Base-by-base conservation (phyloP, 805 yeast genomes). In the Saccharomyces mikatae region DNA sequence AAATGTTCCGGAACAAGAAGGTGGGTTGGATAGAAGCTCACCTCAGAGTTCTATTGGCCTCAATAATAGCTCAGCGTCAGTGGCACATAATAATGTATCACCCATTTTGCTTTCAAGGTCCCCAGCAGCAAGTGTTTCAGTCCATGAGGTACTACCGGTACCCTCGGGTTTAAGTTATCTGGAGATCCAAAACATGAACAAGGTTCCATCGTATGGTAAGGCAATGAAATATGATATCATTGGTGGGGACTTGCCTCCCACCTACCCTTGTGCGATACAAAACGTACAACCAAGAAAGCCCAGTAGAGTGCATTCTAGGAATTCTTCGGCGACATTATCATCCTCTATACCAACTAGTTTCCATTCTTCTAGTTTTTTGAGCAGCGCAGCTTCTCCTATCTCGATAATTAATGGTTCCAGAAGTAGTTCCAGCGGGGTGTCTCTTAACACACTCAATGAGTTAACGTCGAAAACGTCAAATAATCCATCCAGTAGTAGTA, bases 201-300 rank as follows among this genome's bases (percentile, higher is more conserved):
- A 80, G 49, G 96, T 91, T 9, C 97, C 97, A 0, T 82, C 96
- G 0, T 91, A 91, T 69, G 79, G 77, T 10, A 83, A 87, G 32
- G 97, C 97, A 0, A 71, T 89, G 67, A 79, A 78, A 62, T 69
- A 80, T 2, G 82, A 77, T 49, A 72, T 70, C 4, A 71, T 76
- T 13, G 77, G 74, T 4, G 77, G 73, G 17, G 80, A 79, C 50
- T 70, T 84, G 29, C 82, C 96, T 4, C 97, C 97, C 0, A 78
- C 79, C 2, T 89, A 89, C 66, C 63, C 62, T 11, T 36, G 44
- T 36, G 24, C 21, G 47, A 52, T 31, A 30, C 32, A 11, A 47
- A 41, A 41, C 28, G 47, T 52, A 22, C 55, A 54, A n/a, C 48
- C 58, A 26, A 63, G 60, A 48, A 58, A 60, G 41, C 66, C 66